Percentiles rank a stretch among this genome's conserved stretches.
Evolutionary conservation across 352 stramenopile species (phyloP).

Genomic region (Phytophthora syringae): DNA sequence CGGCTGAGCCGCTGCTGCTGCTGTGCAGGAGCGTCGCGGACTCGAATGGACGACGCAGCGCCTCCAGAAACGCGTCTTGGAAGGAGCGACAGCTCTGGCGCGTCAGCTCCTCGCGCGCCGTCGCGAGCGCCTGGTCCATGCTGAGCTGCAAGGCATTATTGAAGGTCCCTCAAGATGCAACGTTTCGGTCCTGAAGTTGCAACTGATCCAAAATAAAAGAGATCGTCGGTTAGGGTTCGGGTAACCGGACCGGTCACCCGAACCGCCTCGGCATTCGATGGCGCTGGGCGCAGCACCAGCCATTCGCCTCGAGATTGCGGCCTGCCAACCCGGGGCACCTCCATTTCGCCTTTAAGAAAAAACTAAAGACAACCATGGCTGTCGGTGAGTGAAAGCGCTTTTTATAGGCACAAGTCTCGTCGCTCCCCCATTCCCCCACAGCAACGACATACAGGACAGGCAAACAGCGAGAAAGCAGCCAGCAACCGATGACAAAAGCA

Average conservation of each 20-base stretch:
- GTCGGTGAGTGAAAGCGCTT: slow-evolving; percentile 77
- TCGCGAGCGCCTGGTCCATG: slow-evolving; percentile 29
- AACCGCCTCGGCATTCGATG: slow-evolving; percentile 26
- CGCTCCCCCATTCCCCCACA: slow-evolving; percentile 7
- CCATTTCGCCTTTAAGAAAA: slow-evolving; percentile 93
- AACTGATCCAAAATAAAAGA: background rate
- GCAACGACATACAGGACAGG: slow-evolving; percentile 22
- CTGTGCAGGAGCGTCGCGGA: slow-evolving; percentile 1
- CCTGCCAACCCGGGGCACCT: slow-evolving; percentile 24
- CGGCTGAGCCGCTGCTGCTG: slow-evolving; percentile 2
- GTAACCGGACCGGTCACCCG: slow-evolving; percentile 24
- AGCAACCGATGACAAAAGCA: slow-evolving; percentile 10
- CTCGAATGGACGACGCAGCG: slow-evolving; percentile 37
- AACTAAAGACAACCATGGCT: slow-evolving; percentile 88
- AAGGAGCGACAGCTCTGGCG: slow-evolving; percentile 27
- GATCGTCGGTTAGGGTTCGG: slow-evolving; percentile 25
- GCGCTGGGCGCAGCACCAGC: slow-evolving; percentile 58
- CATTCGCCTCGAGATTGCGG: slow-evolving; percentile 47
- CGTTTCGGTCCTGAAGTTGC: background rate
- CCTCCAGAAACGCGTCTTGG: slow-evolving; percentile 51
- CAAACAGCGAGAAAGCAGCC: slow-evolving; percentile 29
- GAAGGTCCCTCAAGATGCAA: background rate
- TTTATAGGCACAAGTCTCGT: slow-evolving; percentile 8
- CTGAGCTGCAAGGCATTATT: no score
- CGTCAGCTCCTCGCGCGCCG: slow-evolving; percentile 27